phyloP scores from a whole-genome alignment of 2,329 filamentous ascomycete species.

The Diaporthe ilicicola region DNA sequence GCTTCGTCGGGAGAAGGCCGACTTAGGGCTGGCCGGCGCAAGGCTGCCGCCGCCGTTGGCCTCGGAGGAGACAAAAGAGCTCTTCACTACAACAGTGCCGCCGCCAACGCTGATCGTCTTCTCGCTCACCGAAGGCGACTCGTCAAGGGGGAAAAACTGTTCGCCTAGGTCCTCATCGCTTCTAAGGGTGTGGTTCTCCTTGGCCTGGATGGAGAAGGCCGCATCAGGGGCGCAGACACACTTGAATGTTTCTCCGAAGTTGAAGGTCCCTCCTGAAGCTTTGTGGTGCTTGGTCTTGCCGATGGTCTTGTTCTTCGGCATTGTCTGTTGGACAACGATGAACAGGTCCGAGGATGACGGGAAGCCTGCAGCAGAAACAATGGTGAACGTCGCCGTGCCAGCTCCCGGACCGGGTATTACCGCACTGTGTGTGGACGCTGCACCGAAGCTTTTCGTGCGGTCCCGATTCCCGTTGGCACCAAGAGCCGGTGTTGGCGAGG shows the following conservation, averaged over 20 bases:
- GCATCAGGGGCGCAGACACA: conserved; percentile 81
- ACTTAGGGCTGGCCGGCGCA: conserved; percentile 55
- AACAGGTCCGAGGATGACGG: conserved; percentile 81
- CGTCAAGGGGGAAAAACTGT: conserved; percentile 89
- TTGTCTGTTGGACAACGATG: conserved; percentile 73
- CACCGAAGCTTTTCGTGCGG: conserved; percentile 68
- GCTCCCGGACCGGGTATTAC: conserved; percentile 67
- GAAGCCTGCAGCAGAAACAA: conserved; percentile 82
- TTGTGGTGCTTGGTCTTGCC: conserved; percentile 95
- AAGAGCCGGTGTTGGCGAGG: conserved; percentile 47
- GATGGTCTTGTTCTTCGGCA: conserved; percentile 77
- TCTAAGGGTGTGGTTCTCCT: conserved; percentile 85
- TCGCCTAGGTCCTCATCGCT: conserved; percentile 87
- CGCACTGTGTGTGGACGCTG: conserved; percentile 72
- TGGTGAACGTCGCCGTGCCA: conserved; percentile 81
- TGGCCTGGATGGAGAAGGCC: conserved; percentile 86
- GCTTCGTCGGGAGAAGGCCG: conserved; percentile 56
- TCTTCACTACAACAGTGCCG: conserved; percentile 77
- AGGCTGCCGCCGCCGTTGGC: conserved; percentile 42
- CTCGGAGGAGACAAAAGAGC: conserved; percentile 70
- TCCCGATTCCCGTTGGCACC: conserved; percentile 47
- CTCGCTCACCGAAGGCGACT: conserved; percentile 72
- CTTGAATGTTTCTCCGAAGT: conserved; percentile 83
- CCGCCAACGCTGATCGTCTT: conserved; percentile 79
- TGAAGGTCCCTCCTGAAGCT: conserved; percentile 69